A percentile compares a stretch with the other conserved stretches of the same genome.
These are phyloP conservation scores for Yarrowia hollandica DNA, from an alignment of 805 yeast species.

Conservation along the genomic window DNA sequence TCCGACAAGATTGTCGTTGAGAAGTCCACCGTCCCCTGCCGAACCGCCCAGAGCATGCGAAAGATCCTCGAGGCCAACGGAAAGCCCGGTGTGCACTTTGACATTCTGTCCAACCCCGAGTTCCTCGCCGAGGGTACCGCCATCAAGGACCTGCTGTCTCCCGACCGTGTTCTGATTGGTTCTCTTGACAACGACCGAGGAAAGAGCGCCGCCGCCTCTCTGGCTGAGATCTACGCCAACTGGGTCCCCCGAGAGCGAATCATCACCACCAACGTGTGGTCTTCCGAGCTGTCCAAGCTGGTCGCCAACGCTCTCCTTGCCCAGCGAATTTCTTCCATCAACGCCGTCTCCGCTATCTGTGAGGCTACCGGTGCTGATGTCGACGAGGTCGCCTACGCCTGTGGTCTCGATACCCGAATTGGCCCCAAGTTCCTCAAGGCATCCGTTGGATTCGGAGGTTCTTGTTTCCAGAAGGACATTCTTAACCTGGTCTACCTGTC, in stretches of 20 bases:
- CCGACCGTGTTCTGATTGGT: constrained; percentile 40
- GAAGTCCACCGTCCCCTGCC: constrained; percentile 40
- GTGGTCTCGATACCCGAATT: constrained; percentile 39
- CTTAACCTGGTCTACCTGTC: constrained; percentile 39
- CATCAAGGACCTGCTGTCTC: constrained; percentile 36
- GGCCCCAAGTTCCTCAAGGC: constrained; percentile 40
- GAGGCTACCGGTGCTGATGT: constrained; percentile 41
- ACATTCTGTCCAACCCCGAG: constrained; percentile 40
- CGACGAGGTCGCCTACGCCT: constrained; percentile 40
- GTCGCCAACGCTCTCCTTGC: constrained; percentile 41
- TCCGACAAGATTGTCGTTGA: constrained; percentile 40
- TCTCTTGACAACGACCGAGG: constrained; percentile 37
- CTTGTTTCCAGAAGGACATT: constrained; percentile 40
- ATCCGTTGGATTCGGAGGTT: constrained; percentile 41
- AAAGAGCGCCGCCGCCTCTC: constrained; percentile 38
- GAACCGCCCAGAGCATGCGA: constrained; percentile 39
- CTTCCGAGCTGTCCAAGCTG: constrained; percentile 40
- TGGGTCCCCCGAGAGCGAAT: constrained; percentile 39
- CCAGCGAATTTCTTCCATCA: constrained; percentile 40
- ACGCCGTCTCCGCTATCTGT: constrained; percentile 40
- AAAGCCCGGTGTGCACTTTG: constrained; percentile 39
- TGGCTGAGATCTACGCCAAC: constrained; percentile 39
- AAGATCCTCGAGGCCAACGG: constrained; percentile 38
- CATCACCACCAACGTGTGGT: constrained; percentile 40
- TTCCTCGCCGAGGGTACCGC: constrained; percentile 41